Base-by-base conservation (phyloP, 2,329 filamentous ascomycete genomes). In the Colletotrichum plurivorum region DNA sequence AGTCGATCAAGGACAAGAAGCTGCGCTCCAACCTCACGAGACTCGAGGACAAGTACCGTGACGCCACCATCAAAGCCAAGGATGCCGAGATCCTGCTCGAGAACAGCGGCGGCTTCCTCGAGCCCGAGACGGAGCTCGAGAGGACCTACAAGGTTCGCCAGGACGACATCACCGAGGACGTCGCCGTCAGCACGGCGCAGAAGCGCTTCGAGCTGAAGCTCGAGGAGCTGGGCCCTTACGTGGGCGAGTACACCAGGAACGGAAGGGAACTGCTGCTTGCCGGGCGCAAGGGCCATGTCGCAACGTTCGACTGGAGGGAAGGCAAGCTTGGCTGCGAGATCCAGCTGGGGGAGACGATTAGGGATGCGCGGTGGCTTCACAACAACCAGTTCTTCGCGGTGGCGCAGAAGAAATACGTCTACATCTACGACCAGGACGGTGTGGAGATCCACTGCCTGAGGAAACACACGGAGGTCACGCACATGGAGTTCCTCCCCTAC, bases 401-500 rank as follows among this genome's bases (percentile, higher is more conserved):
- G 13, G 94, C 96, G 52, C 95, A 99, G 82, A 98, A 97, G 85
- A 96, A 95, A 82, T 92, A 96, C 74, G 93, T 96, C 72, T 99
- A 97, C 83, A 98, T 99, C 73, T 99, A 99, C 84, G 96, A 98
- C 76, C 87, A 90, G 66, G 89, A 93, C 65, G 96, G 96, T 59
- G 93, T 98, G 20, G 96, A 99, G 82, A 83, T 99, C 63, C 96
- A 99, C 79, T 95, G 93, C 78, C 83, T 99, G 76, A 91, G 91
- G 80, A 96, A 96, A 79, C 95, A 97, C 78, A 89, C 93, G 71
- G 96, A 99, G 79, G 93, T 97, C 15, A 92, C 93, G 13, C 92
- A 97, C 79, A 94, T 99, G 87, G 94, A 98, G 80, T 99, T 98
- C 78, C 84, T 98, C 15, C 95, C 95, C 0, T 98, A 98, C 78